Conservation (phyloP, 2,329 filamentous ascomycete genomes). For the Botryotinia calthae region DNA sequence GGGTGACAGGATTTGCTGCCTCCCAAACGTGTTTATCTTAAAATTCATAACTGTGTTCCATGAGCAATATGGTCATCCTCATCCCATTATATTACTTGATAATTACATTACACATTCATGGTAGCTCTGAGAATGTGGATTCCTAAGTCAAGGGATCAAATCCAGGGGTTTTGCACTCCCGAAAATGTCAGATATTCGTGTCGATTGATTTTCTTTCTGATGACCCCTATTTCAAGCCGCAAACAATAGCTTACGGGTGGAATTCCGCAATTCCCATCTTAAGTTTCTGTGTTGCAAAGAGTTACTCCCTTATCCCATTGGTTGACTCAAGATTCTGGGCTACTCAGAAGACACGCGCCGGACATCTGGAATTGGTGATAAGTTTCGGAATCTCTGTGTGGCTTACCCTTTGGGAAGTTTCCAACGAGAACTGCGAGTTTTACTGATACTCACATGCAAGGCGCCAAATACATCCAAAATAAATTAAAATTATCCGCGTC, state of each 20-base stretch:
- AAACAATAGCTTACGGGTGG: background rate
- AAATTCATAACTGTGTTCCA: background rate
- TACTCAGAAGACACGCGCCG: background rate
- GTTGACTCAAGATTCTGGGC: background rate
- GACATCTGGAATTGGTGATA: background rate
- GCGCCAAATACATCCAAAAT: background rate
- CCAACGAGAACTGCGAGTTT: background rate
- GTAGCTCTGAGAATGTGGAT: background rate
- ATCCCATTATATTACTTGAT: background rate
- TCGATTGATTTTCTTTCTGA: background rate
- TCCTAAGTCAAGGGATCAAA: background rate
- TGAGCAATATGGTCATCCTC: background rate
- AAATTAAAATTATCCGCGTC: background rate
- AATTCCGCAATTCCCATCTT: background rate
- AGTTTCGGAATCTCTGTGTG: background rate
- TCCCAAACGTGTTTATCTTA: background rate
- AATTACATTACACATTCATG: background rate
- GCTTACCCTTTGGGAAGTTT: background rate
- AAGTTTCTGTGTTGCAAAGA: background rate
- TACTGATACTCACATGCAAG: background rate
- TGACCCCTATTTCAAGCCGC: background rate
- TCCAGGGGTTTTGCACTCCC: background rate
- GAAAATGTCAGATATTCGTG: background rate
- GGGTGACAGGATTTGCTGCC: background rate
- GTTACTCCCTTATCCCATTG: background rate